Evolutionary conservation across 768 basidiomycete species (phyloP), one percentile per base, ranked within the genome.

Genomic region (Mycena leptocephala): DNA sequence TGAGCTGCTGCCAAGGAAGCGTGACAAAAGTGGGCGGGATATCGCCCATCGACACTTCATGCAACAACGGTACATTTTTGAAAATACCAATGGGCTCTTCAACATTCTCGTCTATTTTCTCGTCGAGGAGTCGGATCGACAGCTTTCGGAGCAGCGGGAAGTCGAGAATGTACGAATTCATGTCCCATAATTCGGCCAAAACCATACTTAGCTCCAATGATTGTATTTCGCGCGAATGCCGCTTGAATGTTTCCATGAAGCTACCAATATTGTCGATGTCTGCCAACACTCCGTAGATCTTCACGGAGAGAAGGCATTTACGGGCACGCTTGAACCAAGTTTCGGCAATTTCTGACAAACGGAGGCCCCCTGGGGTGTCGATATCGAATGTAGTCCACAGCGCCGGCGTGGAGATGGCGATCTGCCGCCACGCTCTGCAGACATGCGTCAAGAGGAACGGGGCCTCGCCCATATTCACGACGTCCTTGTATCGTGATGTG

Each of bases 1-100:
- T 59, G 48, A 74, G 48, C 33, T 74, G 73, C n/a, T 41, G 26
- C 73, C 67, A 74, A 16, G 61, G 73, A 55, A 69, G 67, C 1
- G 5, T 1, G 28, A 74, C 39, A 11, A 63, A 13, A 11, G 55
- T 35, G 13, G 72, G 43, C 2, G 51, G 58, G 5, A n/a, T 8
- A 7, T 35, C 30, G 22, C 11, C 35, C 35, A 63, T 13, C n/a
- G 20, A 7, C 6, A 74, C 66, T 30, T 74, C 46, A 18, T n/a
- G 28, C 6, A 74, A 67, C 39, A 32, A 1, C 13, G 66, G 66
- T 4, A 24, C 67, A 5, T 63, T 5, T 7, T 26, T 3, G 35
- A 63, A 74, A n/a, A 66, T 24, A 4, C 6, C 16, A 26, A 64
- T 30, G 51, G 35, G 16, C 16, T 35, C 32, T 16, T 39, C 35